Evolutionary conservation across 345 rosid species (phyloP).

Genomic region (Eucalyptus urophylla): DNA sequence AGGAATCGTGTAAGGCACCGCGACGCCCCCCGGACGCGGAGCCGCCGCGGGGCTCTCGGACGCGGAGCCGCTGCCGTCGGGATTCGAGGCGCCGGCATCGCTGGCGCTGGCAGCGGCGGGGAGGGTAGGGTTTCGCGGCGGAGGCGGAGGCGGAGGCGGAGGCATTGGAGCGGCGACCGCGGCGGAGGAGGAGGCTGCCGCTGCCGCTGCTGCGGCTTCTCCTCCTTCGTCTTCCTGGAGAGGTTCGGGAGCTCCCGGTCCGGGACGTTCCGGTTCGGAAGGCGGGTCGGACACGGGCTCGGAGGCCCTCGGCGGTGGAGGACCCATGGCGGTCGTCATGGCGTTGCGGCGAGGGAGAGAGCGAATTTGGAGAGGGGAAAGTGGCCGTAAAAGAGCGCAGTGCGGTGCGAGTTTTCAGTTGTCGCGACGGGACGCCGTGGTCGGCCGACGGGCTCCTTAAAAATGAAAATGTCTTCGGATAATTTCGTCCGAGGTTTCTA

Average conservation of each 20-base stretch:
- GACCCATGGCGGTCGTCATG: conserved; percentile 20
- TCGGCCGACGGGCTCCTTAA: background rate
- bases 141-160: conserved; percentile 18
- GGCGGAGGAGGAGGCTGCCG: background rate
- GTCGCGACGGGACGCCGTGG: background rate
- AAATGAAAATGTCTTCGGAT: background rate
- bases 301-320: conserved; percentile 10
- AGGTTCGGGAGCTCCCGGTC: background rate
- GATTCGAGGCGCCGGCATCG: background rate
- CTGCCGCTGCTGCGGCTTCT: background rate
- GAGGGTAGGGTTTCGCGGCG: conserved; percentile 15
- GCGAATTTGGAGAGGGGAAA: background rate
- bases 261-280: background rate
- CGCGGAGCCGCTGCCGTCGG: background rate
- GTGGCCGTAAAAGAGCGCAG: background rate
- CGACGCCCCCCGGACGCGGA: background rate
- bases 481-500: background rate
- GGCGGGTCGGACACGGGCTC: background rate
- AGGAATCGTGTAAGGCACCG: conserved; percentile 75
- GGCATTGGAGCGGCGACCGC: conserved; percentile 24
- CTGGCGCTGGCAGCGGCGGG: background rate
- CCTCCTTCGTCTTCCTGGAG: background rate
- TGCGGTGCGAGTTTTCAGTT: background rate
- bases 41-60: background rate
- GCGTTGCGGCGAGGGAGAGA: background rate